Conservation (phyloP, 352 stramenopile species). For the Saprolegnia diclina region DNA sequence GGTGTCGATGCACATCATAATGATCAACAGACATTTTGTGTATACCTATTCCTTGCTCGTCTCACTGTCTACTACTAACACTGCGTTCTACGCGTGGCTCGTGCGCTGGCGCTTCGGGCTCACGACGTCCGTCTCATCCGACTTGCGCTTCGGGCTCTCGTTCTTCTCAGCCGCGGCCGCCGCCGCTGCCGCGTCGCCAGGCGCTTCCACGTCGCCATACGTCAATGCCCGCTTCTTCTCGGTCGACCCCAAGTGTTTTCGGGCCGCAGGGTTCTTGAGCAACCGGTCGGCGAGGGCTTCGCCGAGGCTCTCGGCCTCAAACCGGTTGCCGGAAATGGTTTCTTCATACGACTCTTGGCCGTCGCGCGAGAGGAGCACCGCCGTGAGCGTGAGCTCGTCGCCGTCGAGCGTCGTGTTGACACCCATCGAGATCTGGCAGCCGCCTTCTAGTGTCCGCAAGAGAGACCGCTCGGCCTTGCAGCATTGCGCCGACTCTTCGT, state of each 20-base stretch:
- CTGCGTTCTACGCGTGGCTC: too few species aligned
- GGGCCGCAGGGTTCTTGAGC: conserved; percentile 44
- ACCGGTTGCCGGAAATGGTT: conserved; percentile 48
- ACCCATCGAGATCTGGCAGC: conserved; percentile 85
- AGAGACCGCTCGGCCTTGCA: conserved; percentile 80
- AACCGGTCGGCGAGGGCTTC: conserved; percentile 61
- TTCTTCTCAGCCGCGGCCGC: conserved; percentile 36
- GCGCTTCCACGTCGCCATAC: conserved; percentile 62
- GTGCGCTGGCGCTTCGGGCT: too few species aligned
- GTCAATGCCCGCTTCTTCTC: conserved; percentile 69
- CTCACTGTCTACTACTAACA: too few species aligned
- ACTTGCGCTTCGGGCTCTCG: neutral
- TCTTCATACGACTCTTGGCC: conserved; percentile 46
- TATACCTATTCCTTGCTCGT: too few species aligned
- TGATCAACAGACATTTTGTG: too few species aligned
- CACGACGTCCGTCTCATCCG: too few species aligned
- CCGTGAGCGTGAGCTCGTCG: conserved; percentile 59
- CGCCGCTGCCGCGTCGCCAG: conserved; percentile 58
- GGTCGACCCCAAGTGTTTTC: conserved; percentile 50
- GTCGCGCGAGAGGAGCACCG: conserved; percentile 65
- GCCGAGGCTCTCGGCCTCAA: conserved; percentile 53
- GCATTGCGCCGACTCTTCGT: conserved; percentile 68
- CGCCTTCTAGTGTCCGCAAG: conserved; percentile 73
- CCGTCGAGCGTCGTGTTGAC: conserved; percentile 61
- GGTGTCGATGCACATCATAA: too few species aligned